Evolutionary conservation across 2,329 filamentous ascomycete genomes (phyloP), one percentile per base, ranked within the genome.

Genomic region (Delphinella strobiligena): DNA sequence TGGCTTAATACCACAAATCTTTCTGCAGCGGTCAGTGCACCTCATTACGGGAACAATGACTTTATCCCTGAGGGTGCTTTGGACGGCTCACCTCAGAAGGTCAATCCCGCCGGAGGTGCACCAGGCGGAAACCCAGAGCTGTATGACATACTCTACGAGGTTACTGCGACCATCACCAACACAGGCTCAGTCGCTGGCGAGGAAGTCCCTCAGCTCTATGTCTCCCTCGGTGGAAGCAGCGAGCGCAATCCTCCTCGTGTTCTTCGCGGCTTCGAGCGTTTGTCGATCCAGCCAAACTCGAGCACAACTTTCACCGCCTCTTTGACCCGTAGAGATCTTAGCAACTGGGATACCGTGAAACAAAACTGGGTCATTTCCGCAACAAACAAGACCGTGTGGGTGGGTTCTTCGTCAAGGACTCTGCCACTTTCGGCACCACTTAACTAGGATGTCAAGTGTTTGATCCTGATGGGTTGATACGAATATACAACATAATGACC

Each of bases 221-320:
- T 94, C 36, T 77, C 73, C n/a, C 80, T 89, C 3, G 87, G 86
- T 35, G 85, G 83, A 0, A 70, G 78, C 1, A 69, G 78, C 30
- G 82, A 93, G 54, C 22, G 22, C 22, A 27, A 27, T 27, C 71
- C 69, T 18, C 62, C 60, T 45, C 61, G 69, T 41, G 69, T 72
- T 4, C 75, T 94, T 12, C 78, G 88, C 46, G 80, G 78, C 22
- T 94, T 94, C 51, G 82, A 91, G 41, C 75, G 84, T 36, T 60
- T 93, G 39, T 69, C 67, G 38, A 76, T 94, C 45, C 67, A 73
- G 4, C 71, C 83, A 0, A 82, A 82, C 15, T 57, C 75, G 61
- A 74, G 70, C 36, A 68, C 64, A 2, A 71, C 68, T 3, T 89
- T 89, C 64, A 67, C 59, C 1, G 76, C 74, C 0, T 70, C 76